These are phyloP conservation scores for Curvularia sp. DNA, from an alignment of 2,329 filamentous ascomycete species.

Conservation along the genomic window DNA sequence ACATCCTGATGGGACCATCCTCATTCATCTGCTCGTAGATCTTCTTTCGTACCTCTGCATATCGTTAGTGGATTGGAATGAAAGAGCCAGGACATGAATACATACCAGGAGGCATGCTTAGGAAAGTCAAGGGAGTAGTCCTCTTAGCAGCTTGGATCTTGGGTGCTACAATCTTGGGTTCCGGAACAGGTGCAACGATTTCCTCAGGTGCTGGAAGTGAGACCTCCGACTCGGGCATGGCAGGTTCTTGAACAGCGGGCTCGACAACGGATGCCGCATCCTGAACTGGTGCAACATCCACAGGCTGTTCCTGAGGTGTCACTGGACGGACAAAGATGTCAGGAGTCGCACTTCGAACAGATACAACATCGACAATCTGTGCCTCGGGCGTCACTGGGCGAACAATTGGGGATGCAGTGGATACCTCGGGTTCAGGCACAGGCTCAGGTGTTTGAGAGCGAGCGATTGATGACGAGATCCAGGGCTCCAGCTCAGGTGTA, in stretches of 20 bases:
- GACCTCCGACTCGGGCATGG: neutral
- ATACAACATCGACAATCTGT: neutral
- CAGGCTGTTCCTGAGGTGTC: neutral
- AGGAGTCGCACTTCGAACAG: neutral
- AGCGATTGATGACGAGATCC: constrained; percentile 10
- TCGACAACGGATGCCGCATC: neutral
- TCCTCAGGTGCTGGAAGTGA: neutral
- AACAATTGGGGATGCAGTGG: neutral
- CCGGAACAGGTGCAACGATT: neutral
- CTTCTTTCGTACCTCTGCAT: constrained; percentile 21
- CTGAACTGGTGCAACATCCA: neutral
- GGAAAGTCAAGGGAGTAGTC: constrained; percentile 11
- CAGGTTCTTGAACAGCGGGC: neutral
- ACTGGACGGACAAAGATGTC: neutral
- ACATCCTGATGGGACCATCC: constrained; percentile 20
- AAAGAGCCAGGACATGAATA: neutral
- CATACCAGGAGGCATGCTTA: constrained; percentile 19
- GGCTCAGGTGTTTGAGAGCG: neutral
- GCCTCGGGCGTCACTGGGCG: constrained; percentile 1
- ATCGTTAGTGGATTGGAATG: neutral
- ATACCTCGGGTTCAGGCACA: constrained; percentile 3
- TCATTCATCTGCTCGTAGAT: constrained; percentile 23
- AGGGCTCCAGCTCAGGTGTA: constrained; percentile 16
- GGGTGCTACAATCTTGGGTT: constrained; percentile 3
- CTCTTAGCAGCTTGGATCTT: constrained; percentile 3